Evolutionary conservation across 1,284 basidiomycete genomes (phyloP), one percentile per base, ranked within the genome.

Genomic region (Apiotrichum siamense): DNA sequence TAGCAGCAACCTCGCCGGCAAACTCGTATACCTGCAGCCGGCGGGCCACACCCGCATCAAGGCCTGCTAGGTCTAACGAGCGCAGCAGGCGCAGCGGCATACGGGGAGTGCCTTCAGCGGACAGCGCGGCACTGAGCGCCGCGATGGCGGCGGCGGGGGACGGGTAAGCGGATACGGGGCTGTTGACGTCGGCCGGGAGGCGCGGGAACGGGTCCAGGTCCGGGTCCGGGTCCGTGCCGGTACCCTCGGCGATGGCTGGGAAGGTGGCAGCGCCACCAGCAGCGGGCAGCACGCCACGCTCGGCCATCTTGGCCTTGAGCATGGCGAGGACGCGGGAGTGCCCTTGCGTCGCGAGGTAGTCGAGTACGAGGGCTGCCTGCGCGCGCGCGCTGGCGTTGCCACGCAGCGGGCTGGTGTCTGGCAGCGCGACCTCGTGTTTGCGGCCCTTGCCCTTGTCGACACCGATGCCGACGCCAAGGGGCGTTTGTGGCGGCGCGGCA

Each of bases 291-390:
- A 48, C 55, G 2, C 53, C 51, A 15, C 63, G 53, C n/a, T 44
- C 37, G 2, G 21, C 45, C 55, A 70, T 59, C 13, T 33, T 47
- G 0, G 27, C 32, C 10, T 40, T 44, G 7, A 63, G 41, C 7
- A 58, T 38, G 0, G 51, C 40, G 13, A 61, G 49, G 0, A 86
- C 83, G 40, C 79, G 79, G 17, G 80, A 79, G 62, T 87, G 86
- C 3, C 89, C 89, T 57, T 87, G 83, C 64, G 91, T 86, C 4
- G 82, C 77, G 23, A 93, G 79, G 65, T 90, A 90, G 38, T 83
- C 81, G 38, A 88, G 69, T 11, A 92, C 83, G 18, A 92, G 81
- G 31, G 83, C 80, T 37, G 84, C 82, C 21, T 87, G 62, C 31
- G 75, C 69, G 52, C 75, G 75, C 42, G 50, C 52, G 5, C 15